These are phyloP conservation scores for Fusarium kyushuense DNA, from an alignment of 2,329 filamentous ascomycete genomes.

Conservation along the genomic window DNA sequence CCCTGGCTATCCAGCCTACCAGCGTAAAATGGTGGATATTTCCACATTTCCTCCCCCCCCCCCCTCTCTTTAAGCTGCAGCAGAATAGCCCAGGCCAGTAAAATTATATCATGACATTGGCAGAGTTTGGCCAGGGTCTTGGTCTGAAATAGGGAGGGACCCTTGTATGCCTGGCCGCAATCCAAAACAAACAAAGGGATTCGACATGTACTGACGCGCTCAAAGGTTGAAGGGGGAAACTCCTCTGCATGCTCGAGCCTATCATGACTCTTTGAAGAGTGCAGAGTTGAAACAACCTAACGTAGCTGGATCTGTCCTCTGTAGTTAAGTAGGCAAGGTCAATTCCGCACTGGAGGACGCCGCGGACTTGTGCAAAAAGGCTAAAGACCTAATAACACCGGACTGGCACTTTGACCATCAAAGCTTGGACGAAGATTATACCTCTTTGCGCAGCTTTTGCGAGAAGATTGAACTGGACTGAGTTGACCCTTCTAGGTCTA, in stretches of 20 bases:
- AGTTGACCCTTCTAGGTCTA: not conserved
- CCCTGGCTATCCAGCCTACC: not conserved
- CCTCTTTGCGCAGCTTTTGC: constrained; percentile 12
- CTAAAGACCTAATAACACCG: not conserved
- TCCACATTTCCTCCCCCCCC: not conserved
- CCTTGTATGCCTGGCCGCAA: constrained; percentile 18
- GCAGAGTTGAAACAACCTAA: constrained; percentile 22
- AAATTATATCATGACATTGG: constrained; percentile 22
- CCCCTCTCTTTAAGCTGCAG: constrained; percentile 4
- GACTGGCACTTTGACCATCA: constrained; percentile 12
- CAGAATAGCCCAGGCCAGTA: constrained; percentile 11
- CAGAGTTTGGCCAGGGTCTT: constrained; percentile 9
- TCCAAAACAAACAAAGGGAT: constrained; percentile 24
- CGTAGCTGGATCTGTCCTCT: constrained; percentile 2
- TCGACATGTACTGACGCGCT: constrained; percentile 11
- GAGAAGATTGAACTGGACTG: constrained; percentile 4
- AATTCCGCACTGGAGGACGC: constrained; percentile 3
- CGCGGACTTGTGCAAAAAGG: constrained; percentile 12
- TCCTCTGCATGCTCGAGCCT: constrained; percentile 17
- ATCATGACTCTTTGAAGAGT: constrained; percentile 20
- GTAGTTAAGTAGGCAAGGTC: not conserved
- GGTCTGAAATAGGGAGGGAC: not conserved
- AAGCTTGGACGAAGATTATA: constrained; percentile 1
- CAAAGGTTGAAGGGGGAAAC: constrained; percentile 3
- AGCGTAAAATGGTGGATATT: constrained; percentile 11